A percentile compares a stretch with the other conserved stretches of the same genome.
These are phyloP conservation scores for Casuarina glauca DNA, from an alignment of 306 rosid genomes.

Conservation along the genomic window DNA sequence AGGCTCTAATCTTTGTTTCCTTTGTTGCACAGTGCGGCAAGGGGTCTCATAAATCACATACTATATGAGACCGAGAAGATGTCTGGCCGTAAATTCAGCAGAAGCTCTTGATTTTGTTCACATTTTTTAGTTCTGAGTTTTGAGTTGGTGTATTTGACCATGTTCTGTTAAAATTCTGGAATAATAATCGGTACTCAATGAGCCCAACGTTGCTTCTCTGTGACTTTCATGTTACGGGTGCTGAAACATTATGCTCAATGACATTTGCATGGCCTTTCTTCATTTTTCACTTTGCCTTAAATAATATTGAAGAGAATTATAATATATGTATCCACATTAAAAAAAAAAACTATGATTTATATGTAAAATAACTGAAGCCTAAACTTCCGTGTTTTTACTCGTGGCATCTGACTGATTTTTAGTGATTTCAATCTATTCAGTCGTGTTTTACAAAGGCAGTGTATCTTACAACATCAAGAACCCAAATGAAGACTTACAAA, in stretches of 20 bases:
- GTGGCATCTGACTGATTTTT: background rate
- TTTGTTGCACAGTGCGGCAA: conserved; percentile 67
- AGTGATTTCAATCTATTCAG: background rate
- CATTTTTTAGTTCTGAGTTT: conserved; percentile 18
- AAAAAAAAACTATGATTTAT: background rate
- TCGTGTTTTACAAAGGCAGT: conserved; percentile 7
- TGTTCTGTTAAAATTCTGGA: conserved; percentile 22
- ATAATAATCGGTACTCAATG: conserved; percentile 4
- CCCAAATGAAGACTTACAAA: background rate
- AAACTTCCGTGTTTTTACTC: background rate
- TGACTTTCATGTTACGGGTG: conserved; percentile 9
- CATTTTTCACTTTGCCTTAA: background rate
- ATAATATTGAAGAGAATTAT: background rate
- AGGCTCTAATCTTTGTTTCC: conserved; percentile 5
- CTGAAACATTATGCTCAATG: background rate
- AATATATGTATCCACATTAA: background rate
- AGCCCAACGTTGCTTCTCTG: conserved; percentile 7
- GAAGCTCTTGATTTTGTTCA: conserved; percentile 41
- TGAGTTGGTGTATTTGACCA: conserved; percentile 20
- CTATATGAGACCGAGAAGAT: conserved; percentile 65
- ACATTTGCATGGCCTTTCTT: background rate
- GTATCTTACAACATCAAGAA: conserved; percentile 6
- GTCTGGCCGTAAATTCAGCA: conserved; percentile 76
- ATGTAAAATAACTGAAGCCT: background rate
- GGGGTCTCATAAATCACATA: conserved; percentile 94